Evolutionary conservation across 1,284 basidiomycete genomes (phyloP), one percentile per base, ranked within the genome.

Genomic region (Amylostereum chailletii): DNA sequence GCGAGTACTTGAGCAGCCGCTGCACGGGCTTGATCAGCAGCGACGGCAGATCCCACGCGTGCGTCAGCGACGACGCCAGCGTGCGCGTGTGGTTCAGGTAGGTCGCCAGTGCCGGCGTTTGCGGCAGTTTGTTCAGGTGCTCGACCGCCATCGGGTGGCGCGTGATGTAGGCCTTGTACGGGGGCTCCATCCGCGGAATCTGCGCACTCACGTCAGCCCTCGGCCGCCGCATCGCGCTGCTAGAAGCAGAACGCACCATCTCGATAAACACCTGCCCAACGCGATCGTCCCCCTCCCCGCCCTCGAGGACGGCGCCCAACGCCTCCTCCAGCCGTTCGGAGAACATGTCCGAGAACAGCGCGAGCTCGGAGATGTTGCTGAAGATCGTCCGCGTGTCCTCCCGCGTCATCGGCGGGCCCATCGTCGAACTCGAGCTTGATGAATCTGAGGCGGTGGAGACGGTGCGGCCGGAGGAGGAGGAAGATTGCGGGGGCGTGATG

Each of bases 41-140:
- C 1, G 92, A 95, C 5, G 88, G 77, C 42, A 97, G 79, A 65
- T 97, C 94, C 94, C 94, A 97, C 1, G 93, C 90, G 59, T 93
- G 88, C 0, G 92, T 89, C 42, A 85, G 76, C 3, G 78, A 74
- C 26, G 85, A 79, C 10, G 90, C 83, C 38, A 83, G 71, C 3
- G 70, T 69, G 62, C 83, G 82, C 30, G 86, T 87, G 29, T 83
- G 80, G 10, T 76, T 64, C 34, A 93, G 73, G 65, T 90, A 89
- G 1, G 75, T 67, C 3, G 71, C 68, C n/a, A 86, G 70, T 2
- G 81, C 75, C 7, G 70, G 75, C 1, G 79, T 79, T 53, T 73
- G 67, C 6, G 75, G 74, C 10, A 83, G 64, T n/a, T 72, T 62
- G 49, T 76, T 70, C 27, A 92, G 76, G 53, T 89, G 87, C 26